Percentiles rank a stretch among this genome's conserved stretches.
Conservation (phyloP, 2,329 filamentous ascomycete species). For the Beauveria brongniartii region DNA sequence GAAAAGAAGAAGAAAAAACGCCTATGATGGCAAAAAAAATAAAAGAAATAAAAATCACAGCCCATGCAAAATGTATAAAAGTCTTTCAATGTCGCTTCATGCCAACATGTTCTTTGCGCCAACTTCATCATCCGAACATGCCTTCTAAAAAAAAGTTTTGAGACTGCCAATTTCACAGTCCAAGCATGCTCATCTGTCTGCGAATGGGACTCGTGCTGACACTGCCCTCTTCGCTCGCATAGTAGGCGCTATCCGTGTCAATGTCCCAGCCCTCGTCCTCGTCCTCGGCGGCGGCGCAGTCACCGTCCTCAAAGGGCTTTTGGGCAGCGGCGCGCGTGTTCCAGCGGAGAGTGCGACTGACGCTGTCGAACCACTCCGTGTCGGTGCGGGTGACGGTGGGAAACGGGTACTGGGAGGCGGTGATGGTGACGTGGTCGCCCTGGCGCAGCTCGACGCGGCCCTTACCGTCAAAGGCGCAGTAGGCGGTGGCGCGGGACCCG, state of each 20-base stretch:
- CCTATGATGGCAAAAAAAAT: neutral
- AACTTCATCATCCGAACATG: neutral
- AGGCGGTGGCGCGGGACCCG: slow-evolving; percentile 82
- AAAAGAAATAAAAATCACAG: neutral
- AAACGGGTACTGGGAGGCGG: slow-evolving; percentile 93
- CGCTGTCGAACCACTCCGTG: slow-evolving; percentile 94
- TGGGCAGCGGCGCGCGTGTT: slow-evolving; percentile 88
- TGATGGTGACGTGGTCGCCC: slow-evolving; percentile 93
- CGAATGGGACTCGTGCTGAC: slow-evolving; percentile 58
- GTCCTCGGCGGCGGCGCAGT: slow-evolving; percentile 43
- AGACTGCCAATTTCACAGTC: slow-evolving; percentile 22
- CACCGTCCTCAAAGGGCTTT: slow-evolving; percentile 67
- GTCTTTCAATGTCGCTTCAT: neutral
- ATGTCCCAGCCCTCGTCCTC: slow-evolving; percentile 74
- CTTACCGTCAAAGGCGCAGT: slow-evolving; percentile 97
- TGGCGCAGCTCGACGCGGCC: slow-evolving; percentile 86
- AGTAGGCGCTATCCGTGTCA: slow-evolving; percentile 72
- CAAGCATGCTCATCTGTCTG: slow-evolving; percentile 66
- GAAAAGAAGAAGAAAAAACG: neutral
- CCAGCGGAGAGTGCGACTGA: slow-evolving; percentile 87
- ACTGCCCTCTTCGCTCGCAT: slow-evolving; percentile 66
- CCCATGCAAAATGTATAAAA: neutral
- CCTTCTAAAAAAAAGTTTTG: neutral
- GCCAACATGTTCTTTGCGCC: neutral
- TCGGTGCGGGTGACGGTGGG: slow-evolving; percentile 86